These are phyloP conservation scores for Gossypium ekmanianum DNA, from an alignment of 345 rosid genomes.

Conservation along the genomic window DNA sequence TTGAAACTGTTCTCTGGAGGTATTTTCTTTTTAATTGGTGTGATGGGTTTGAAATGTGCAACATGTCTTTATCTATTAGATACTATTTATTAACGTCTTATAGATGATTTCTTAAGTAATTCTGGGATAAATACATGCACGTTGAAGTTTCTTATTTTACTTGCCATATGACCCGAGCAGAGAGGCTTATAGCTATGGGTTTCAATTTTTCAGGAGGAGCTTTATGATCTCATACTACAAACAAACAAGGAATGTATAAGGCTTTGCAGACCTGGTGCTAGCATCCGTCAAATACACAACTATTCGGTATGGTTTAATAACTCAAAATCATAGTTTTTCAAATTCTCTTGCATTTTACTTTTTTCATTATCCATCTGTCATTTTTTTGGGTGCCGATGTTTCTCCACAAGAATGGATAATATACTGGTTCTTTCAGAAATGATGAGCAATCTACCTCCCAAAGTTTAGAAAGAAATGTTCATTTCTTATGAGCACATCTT, in stretches of 20 bases:
- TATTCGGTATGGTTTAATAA: conserved; percentile 52
- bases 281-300: conserved; percentile 63
- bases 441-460: background rate
- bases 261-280: conserved; percentile 80
- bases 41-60: conserved; percentile 4
- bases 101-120: background rate
- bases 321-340: background rate
- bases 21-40: background rate
- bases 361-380: background rate
- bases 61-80: background rate
- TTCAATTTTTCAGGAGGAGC: conserved; percentile 55
- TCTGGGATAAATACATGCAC: background rate
- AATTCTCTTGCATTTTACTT: conserved; percentile 1
- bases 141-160: background rate
- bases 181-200: conserved; percentile 14
- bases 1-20: background rate
- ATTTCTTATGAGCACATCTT: background rate
- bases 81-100: background rate
- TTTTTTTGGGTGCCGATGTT: background rate
- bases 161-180: background rate
- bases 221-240: conserved; percentile 79
- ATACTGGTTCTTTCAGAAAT: background rate
- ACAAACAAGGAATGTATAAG: conserved; percentile 74
- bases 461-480: background rate
- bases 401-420: background rate